A percentile compares a stretch with the other conserved stretches of the same genome.
Evolutionary conservation across 2,329 filamentous ascomycete genomes (phyloP).

Genomic region (Apiospora marii): DNA sequence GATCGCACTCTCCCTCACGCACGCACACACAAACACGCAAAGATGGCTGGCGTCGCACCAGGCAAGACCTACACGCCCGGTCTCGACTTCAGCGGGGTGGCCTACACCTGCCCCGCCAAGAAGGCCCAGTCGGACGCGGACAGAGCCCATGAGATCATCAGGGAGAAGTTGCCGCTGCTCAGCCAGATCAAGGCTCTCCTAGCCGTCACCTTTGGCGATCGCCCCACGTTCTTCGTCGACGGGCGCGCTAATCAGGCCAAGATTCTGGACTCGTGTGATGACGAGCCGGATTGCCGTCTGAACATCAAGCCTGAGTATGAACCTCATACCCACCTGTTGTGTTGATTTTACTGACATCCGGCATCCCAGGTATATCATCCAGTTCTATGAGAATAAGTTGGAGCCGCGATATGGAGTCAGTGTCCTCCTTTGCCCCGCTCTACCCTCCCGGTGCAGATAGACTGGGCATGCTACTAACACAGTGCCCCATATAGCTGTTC

Average conservation of each 20-base stretch:
- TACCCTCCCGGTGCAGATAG: neutral
- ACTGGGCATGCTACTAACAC: neutral
- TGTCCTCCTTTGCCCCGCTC: conserved; percentile 31
- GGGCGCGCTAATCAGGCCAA: conserved; percentile 33
- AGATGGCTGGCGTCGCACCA: conserved; percentile 35
- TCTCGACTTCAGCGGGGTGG: conserved; percentile 34
- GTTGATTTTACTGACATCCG: neutral
- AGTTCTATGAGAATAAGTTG: conserved; percentile 37
- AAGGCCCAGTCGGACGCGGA: conserved; percentile 30
- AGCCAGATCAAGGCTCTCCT: conserved; percentile 34
- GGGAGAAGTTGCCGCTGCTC: conserved; percentile 35
- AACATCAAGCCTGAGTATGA: conserved; percentile 35
- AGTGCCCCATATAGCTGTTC: conserved; percentile 33
- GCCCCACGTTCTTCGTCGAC: conserved; percentile 37
- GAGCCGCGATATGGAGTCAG: conserved; percentile 37
- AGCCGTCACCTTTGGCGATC: conserved; percentile 31
- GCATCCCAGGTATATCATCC: conserved; percentile 31
- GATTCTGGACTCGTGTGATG: conserved; percentile 30
- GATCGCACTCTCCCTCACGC: neutral
- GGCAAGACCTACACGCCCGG: conserved; percentile 34
- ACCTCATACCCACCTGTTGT: no score
- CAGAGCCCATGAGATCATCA: conserved; percentile 33
- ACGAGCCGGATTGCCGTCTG: conserved; percentile 35
- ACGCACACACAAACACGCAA: neutral
- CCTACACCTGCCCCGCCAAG: conserved; percentile 30